phyloP scores from a whole-genome alignment of 2,329 filamentous ascomycete species.

The Stemphylium lycopersici region DNA sequence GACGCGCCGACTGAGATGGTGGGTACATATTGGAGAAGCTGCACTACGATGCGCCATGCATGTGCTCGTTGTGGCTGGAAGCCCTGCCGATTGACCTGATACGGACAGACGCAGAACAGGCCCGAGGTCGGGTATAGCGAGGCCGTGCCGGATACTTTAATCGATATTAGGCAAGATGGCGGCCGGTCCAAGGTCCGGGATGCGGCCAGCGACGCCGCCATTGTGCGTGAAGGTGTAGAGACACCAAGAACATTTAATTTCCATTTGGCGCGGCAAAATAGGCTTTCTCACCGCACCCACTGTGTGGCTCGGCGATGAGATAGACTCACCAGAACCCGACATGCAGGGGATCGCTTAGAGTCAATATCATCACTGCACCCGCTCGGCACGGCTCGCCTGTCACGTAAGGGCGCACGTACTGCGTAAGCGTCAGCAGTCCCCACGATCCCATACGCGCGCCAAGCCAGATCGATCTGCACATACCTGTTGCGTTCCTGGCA shows the following conservation, averaged over 20 bases:
- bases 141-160: neutral
- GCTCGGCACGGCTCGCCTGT: neutral
- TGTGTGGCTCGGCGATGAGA: neutral
- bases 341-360: neutral
- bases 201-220: neutral
- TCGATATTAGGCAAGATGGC: neutral
- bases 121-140: neutral
- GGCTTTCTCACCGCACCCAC: neutral
- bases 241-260: neutral
- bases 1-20: neutral
- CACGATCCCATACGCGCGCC: neutral
- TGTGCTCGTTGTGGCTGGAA: neutral
- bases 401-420: neutral
- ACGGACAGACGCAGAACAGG: neutral
- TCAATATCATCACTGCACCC: neutral
- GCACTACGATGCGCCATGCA: neutral
- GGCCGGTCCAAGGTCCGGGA: neutral
- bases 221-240: neutral
- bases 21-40: neutral
- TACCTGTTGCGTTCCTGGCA: neutral
- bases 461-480: neutral
- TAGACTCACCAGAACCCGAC: neutral
- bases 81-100: neutral
- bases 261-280: neutral
- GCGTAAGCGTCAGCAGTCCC: neutral